phyloP scores from a whole-genome alignment of 495 filamentous ascomycete species.

The Mycothermus thermophilus region DNA sequence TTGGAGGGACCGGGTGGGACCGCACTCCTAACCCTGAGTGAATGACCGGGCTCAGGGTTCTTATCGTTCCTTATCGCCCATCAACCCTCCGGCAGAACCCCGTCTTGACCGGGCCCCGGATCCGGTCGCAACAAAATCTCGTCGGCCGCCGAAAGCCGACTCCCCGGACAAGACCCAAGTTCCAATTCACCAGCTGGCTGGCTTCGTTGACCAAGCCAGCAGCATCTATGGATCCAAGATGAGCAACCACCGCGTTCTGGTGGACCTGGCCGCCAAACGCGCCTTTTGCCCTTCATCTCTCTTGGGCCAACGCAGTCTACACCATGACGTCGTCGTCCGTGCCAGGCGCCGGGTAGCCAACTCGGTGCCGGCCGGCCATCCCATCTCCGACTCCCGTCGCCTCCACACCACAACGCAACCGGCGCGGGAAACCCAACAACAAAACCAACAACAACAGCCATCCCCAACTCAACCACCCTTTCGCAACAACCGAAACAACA shows the following conservation, averaged over 20 bases:
- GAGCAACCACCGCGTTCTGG: conserved; percentile 13
- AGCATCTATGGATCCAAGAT: conserved; percentile 14
- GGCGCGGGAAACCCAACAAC: no score
- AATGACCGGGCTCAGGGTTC: not conserved
- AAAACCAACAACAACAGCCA: no score
- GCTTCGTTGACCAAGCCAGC: conserved; percentile 2
- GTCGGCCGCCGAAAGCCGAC: not conserved
- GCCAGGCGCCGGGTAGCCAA: no score
- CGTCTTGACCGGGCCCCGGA: not conserved
- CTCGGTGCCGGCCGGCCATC: no score
- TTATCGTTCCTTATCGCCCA: conserved; percentile 10
- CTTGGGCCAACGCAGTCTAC: not conserved
- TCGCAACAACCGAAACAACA: not conserved
- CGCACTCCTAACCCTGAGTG: not conserved
- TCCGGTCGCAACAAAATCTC: conserved; percentile 5
- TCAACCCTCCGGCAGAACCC: not conserved
- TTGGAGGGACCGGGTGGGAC: conserved; percentile 12
- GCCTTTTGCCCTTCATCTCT: conserved; percentile 2
- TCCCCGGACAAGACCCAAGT: no score
- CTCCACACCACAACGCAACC: no score
- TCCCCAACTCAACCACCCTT: conserved; percentile 4
- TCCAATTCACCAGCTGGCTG: no score
- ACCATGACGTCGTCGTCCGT: conserved; percentile 5
- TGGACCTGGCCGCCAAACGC: conserved; percentile 13
- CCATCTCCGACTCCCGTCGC: no score